These are phyloP conservation scores for Mycena belliarum DNA, from an alignment of 768 basidiomycete species.

Conservation along the genomic window DNA sequence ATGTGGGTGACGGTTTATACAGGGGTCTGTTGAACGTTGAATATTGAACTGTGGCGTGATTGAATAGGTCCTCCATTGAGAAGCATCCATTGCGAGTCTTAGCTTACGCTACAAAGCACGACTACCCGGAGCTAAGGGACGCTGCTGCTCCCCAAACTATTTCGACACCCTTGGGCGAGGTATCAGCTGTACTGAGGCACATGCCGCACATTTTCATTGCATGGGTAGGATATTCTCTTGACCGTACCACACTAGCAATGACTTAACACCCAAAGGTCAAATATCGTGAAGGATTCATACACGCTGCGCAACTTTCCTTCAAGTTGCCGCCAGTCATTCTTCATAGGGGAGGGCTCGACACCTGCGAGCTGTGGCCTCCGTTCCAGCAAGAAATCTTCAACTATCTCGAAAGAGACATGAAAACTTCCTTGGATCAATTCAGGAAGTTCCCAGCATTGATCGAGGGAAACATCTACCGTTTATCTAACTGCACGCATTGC, in stretches of 20 bases:
- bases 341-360: background rate
- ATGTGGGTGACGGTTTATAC: too few relatives aligned
- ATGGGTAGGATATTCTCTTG: background rate
- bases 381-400: background rate
- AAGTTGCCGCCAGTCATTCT: background rate
- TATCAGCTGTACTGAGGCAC: background rate
- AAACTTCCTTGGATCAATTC: background rate
- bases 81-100: background rate
- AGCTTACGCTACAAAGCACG: conserved; percentile 3
- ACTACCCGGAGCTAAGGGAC: conserved; percentile 4
- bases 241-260: background rate
- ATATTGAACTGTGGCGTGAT: background rate
- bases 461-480: background rate
- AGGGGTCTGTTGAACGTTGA: too few relatives aligned
- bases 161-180: background rate
- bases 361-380: background rate
- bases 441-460: background rate
- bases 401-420: background rate
- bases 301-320: background rate
- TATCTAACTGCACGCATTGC: background rate
- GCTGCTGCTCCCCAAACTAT: background rate
- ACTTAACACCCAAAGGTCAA: background rate
- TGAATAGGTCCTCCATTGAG: background rate
- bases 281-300: conserved; percentile 1
- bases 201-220: background rate